Percentiles rank a stretch among this genome's conserved stretches.
These are phyloP conservation scores for Suillus placidus DNA, from an alignment of 768 basidiomycete species.

Conservation along the genomic window DNA sequence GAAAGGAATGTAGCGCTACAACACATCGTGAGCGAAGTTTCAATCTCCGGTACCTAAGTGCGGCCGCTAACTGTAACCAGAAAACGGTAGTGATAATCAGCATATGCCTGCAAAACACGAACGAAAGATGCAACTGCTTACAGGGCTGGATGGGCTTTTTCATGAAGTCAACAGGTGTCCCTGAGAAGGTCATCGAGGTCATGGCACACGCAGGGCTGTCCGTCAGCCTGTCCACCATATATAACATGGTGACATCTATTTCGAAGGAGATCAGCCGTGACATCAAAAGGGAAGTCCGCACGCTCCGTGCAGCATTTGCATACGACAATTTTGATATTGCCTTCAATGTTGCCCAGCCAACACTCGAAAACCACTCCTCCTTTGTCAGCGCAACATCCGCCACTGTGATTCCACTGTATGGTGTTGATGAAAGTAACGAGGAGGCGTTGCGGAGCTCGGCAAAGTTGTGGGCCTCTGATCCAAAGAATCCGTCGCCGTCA, in stretches of 20 bases:
- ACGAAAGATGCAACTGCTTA: constrained; percentile 18
- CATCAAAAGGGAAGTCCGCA: constrained; percentile 28
- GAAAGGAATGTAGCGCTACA: too few species aligned
- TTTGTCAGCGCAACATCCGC: neutral
- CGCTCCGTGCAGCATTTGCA: constrained; percentile 31
- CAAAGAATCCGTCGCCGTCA: neutral
- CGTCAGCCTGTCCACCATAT: constrained; percentile 29
- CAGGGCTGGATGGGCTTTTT: constrained; percentile 20
- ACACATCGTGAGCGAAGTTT: too few species aligned
- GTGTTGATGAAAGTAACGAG: neutral
- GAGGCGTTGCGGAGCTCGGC: neutral
- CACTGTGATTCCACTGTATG: neutral
- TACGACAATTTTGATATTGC: constrained; percentile 50
- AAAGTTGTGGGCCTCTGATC: neutral
- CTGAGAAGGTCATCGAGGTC: constrained; percentile 33
- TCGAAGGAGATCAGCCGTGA: constrained; percentile 23
- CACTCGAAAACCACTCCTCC: neutral
- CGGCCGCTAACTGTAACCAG: constrained; percentile 6
- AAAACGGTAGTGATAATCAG: constrained; percentile 17
- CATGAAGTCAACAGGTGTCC: constrained; percentile 28
- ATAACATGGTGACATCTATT: constrained; percentile 30
- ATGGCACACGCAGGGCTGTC: constrained; percentile 36
- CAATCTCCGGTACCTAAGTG: too few species aligned
- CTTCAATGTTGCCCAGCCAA: constrained; percentile 29
- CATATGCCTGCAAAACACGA: constrained; percentile 36